Base-by-base conservation (phyloP, 192 early-diverging fungal species). In the Phycomyces nitens region DNA sequence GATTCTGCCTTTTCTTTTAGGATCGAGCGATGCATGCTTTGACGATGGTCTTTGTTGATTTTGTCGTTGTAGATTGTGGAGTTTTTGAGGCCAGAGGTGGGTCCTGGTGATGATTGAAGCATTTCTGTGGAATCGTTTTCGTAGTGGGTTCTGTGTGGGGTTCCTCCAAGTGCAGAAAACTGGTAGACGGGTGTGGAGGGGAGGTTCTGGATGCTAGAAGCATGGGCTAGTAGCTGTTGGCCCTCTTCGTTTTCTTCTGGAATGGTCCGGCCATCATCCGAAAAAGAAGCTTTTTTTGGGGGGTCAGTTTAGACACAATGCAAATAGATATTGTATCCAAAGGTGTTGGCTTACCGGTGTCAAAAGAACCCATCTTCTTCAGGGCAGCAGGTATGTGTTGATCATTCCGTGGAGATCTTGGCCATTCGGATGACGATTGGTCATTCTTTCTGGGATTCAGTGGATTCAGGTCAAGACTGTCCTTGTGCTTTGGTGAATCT, bases 201-300 rank as follows among this genome's bases (percentile, higher is more conserved):
- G 12, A 53, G 55, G 22, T 18, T 26, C 26, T 47, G 63, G 21
- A 47, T 65, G 14, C 22, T 38, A 40, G 47, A 38, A 12, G 65
- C 24, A 42, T 59, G 47, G 18, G 44, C 57, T 21, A 66, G 29
- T n/a, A 66, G 16, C 41, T 53, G 56, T 14, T 59, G 34, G 22
- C 58, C 58, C 24, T 66, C 65, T 23, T 66, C 65, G 50, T 66
- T 39, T 27, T 66, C 65, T 41, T 59, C 44, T 27, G 49, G 57
- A 39, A 53, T 16, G 12, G 34, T 59, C 15, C 57, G 44, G n/a
- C 58, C 50, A 53, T 66, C 62, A 1, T 64, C 54, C 23, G 54
- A 56, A 34, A 29, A 56, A 27, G 54, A 29, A 56, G 54, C 54
- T 56, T 29, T 23, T 53, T 52, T 27, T 15, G 15, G 53, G 12